Evolutionary conservation across 1,139 yeast genomes (phyloP), one percentile per base, ranked within the genome.

Genomic region (Protomyces arabidopsidicola): DNA sequence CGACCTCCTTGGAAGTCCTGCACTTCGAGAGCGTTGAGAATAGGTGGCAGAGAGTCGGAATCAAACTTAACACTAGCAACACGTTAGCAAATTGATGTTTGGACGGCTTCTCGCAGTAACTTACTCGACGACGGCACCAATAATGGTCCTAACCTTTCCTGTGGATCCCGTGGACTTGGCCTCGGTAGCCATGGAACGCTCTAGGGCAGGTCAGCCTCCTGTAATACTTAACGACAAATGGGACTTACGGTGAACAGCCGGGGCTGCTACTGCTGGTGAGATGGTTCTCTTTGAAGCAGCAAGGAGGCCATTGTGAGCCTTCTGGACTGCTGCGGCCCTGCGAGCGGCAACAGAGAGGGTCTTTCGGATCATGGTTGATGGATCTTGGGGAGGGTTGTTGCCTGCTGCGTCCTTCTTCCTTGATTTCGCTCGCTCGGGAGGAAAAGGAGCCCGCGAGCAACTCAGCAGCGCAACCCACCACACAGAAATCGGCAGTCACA

Each of bases 21-120:
- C 77, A 93, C 85, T 79, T 89, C 91, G 77, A 93, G 85, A 74
- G 98, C 98, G 81, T 93, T 93, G 77, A 90, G 85, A 83, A 93
- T 93, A 14, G 62, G 60, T 18, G 67, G 67, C 12, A 65, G 59
- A 48, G 60, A 39, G 38, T 65, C 67, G 16, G 60, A 61, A 35
- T 62, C 65, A 31, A 65, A 65, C 48, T 65, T 68, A 39, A 65
- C 67, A 35, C 60, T 56, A 36, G n/a, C 35, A 34, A 53, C 9
- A 36, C 57, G 54, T 54, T 61, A 38, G 61, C 61, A 27, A 20
- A 35, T 16, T 3, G 20, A n/a, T 12, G 18, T n/a, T 9, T 14
- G 55, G 1, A 34, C 9, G 10, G 14, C n/a, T 3, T n/a, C n/a
- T n/a, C n/a, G n/a, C n/a, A n/a, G n/a, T n/a, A n/a, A 34, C 60